Base-by-base conservation (phyloP, 1,284 basidiomycete species). In the Schizophyllum commune region DNA sequence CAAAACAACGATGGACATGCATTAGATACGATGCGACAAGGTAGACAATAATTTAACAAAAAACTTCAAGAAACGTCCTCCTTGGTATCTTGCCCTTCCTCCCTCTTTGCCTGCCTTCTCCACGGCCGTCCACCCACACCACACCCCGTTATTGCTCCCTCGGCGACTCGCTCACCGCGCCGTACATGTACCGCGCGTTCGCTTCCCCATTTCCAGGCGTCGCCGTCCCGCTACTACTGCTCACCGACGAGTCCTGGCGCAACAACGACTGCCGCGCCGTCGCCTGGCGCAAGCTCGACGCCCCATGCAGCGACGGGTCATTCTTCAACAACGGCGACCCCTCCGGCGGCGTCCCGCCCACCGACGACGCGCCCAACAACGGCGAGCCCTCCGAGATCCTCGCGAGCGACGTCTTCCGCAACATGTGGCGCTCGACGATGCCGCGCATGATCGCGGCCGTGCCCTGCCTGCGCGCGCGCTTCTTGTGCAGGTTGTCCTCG, bases 361-460 rank as follows among this genome's bases (percentile, higher is more conserved):
- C 9, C 39, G 39, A 3, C 39, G 39, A 47, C 39, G 13, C 39
- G 17, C 39, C 17, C 39, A 47, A 8, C 5, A 17, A 19, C 51
- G n/a, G 57, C 47, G 5, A 54, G 32, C 1, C 20, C 21, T 51
- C 39, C 1, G 20, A 15, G 52, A 51, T 15, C 55, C 21, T 6
- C 13, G 34, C 33, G n/a, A 53, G 9, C 9, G 39, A 47, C 2
- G 39, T 13, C 39, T 17, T 11, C 4, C 39, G 39, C 39, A 47
- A 8, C 39, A 47, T 47, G 17, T 47, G 39, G 13, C 39, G 39
- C 39, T 47, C 39, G 20, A 74, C 79, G 52, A 32, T 89, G 88
- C 90, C 90, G 69, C 87, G 82, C 92, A 95, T 94, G 59, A 94
- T 80, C 8, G 85, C 81, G 8, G 88, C 82, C 7, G 86, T 91